Percentiles rank a stretch among this genome's conserved stretches.
phyloP scores from a whole-genome alignment of 2,329 filamentous ascomycete genomes.

The Diaporthe vaccinii region DNA sequence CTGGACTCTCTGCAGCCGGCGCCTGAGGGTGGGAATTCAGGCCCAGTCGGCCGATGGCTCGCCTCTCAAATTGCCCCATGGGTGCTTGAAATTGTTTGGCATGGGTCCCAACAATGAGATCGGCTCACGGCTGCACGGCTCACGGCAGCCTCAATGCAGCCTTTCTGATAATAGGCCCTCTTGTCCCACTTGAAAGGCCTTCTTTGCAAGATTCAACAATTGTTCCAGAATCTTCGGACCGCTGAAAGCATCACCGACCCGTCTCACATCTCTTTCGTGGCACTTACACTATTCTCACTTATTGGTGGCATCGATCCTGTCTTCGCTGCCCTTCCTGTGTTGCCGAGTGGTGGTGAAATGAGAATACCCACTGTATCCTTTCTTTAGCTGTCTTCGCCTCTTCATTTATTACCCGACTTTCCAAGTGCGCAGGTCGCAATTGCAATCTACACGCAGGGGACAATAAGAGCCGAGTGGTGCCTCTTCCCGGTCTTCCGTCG shows the following conservation, averaged over 20 bases:
- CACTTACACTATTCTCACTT: constrained; percentile 2
- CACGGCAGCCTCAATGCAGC: constrained; percentile 33
- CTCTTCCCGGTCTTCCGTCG: constrained; percentile 27
- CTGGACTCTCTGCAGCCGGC: constrained; percentile 30
- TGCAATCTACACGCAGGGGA: constrained; percentile 29
- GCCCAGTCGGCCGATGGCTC: constrained; percentile 31
- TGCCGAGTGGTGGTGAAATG: constrained; percentile 29
- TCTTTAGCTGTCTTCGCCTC: constrained; percentile 33
- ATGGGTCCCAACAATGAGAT: constrained; percentile 34
- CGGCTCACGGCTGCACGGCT: constrained; percentile 34
- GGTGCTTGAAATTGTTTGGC: constrained; percentile 33
- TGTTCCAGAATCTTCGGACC: constrained; percentile 23
- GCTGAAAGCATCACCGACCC: constrained; percentile 30
- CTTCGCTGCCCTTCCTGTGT: constrained; percentile 11
- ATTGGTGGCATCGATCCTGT: constrained; percentile 8
- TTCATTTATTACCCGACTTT: constrained; percentile 20
- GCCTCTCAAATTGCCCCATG: constrained; percentile 17
- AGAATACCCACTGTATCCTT: constrained; percentile 36
- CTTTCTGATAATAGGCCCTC: constrained; percentile 36
- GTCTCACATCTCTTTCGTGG: constrained; percentile 10
- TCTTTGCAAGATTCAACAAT: constrained; percentile 12
- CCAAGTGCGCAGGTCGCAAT: constrained; percentile 22
- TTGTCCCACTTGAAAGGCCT: constrained; percentile 26
- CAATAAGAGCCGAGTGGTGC: constrained; percentile 35
- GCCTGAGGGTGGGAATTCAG: constrained; percentile 32